Base-by-base conservation (phyloP, 2,329 filamentous ascomycete genomes). In the Neofusicoccum kwambonambiense region DNA sequence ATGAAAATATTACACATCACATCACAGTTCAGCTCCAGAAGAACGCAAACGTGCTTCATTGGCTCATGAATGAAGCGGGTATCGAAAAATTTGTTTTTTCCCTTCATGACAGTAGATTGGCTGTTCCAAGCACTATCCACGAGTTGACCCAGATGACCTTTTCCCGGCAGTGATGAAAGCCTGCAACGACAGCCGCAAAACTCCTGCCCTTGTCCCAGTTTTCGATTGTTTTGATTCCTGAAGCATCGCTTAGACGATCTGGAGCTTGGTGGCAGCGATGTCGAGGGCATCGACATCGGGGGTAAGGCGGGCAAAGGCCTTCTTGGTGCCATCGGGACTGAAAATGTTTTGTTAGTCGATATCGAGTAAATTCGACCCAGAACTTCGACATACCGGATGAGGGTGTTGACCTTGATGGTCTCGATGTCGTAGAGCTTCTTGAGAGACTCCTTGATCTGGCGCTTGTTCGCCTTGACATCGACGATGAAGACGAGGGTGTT, bases 351-450 rank as follows among this genome's bases (percentile, higher is more conserved):
- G 19, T 57, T 47, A 63, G 19, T 22, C 17, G 12, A 7, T 5
- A 15, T 17, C 19, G 7, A n/a, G 2, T 22, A 12, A 37, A 54
- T 19, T 13, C 17, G 6, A 13, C 13, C 5, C 13, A 37, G 19
- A 17, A 27, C 6, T 9, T 13, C 31, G 19, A 78, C 86, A 66
- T 88, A 94, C 91, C 93, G 91, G 86, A 99, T 93, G 74, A 99
- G 88, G 74, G 95, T 99, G 90, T 99, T 99, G 87, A 99, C 93
- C 91, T 98, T 98, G 84, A 98, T 86, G 75, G 88, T 91, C 79
- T 97, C 94, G 73, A 99, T 95, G 82, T 98, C 95, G 83, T 99
- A 99, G 73, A 98, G 90, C 90, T 95, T 97, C 93, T 98, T 99
- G 74, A 99, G 86, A 70, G 94, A 91, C 77, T 89, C 86, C 89